Base-by-base conservation (phyloP, 345 rosid genomes). In the Trapa incisa region DNA sequence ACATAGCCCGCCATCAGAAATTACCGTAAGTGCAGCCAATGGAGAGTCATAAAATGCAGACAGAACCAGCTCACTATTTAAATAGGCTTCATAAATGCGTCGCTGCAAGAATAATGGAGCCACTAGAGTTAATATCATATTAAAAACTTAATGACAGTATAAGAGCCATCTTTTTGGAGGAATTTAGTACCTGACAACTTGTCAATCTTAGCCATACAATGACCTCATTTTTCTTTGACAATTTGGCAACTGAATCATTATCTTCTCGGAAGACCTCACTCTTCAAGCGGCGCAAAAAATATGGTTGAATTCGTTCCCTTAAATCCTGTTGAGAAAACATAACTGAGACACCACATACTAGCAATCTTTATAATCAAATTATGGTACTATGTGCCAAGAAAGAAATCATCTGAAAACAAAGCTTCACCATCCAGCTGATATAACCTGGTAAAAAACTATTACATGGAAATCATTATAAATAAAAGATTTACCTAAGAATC, bases 41-140 rank as follows among this genome's bases (percentile, higher is more conserved):
- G 99, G 99, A 1, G 99, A 94, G 78, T 92, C 89, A 81, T 91
- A 97, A 75, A 89, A 94, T 66, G 99, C 87, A 48, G 99, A 94
- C 70, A 88, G 82, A 80, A 94, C 99, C 64, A 91, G 77, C 77
- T 89, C 95, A 84, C 96, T 91, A 5, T 83, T 84, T 78, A 94
- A 72, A 76, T 89, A 94, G 65, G 99, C 97, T 80, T 91, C 91
- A 71, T 94, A 94, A 15, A 94, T 71, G 80, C 84, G 89, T 67
- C 85, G 83, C 99, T 94, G 78, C 75, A 76, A 68, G 77, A 65
- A 64, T 66, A 63, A 43, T 53, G 17, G 37, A 47, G 43, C 36
- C 13, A 22, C 62, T 47, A 72, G 64, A 63, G 62, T 70, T 45
- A 68, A 17, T 22, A 56, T 52, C 10, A 16, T 39, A 0, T n/a